These are phyloP conservation scores for Fragaria vesca DNA, from an alignment of 306 rosid species.

Conservation along the genomic window DNA sequence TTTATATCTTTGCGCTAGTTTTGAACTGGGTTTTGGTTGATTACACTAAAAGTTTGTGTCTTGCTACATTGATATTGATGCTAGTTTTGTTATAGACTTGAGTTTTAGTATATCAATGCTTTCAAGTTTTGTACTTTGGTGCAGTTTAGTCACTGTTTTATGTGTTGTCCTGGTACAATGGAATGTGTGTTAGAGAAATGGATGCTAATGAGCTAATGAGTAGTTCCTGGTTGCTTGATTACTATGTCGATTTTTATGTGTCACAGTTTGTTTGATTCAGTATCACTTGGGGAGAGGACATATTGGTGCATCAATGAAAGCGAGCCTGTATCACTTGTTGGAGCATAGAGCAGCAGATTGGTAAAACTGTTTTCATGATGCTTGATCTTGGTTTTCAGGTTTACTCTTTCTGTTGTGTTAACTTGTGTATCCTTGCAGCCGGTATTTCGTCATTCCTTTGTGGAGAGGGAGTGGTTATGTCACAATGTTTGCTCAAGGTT, in stretches of 20 bases:
- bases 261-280: slow-evolving; percentile 36
- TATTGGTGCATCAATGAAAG: slow-evolving; percentile 74
- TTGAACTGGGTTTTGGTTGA: neutral
- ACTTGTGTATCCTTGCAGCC: slow-evolving; percentile 47
- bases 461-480: slow-evolving; percentile 91
- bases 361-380: slow-evolving; percentile 38
- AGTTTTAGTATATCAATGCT: neutral
- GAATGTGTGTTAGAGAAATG: neutral
- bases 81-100: neutral
- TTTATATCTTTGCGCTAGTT: neutral
- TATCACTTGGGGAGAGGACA: slow-evolving; percentile 96
- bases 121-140: neutral
- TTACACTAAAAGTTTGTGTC: neutral
- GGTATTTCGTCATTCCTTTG: slow-evolving; percentile 82
- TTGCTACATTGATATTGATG: neutral
- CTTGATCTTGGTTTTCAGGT: neutral
- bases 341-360: slow-evolving; percentile 82
- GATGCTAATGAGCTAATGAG: neutral
- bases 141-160: neutral
- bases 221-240: neutral
- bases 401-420: slow-evolving; percentile 18
- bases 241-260: neutral
- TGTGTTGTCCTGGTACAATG: neutral
- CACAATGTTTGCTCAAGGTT: slow-evolving; percentile 93
- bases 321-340: slow-evolving; percentile 71